A percentile compares a stretch with the other conserved stretches of the same genome.
phyloP scores from a whole-genome alignment of 805 yeast genomes.

The Lachancea dasiensis region DNA sequence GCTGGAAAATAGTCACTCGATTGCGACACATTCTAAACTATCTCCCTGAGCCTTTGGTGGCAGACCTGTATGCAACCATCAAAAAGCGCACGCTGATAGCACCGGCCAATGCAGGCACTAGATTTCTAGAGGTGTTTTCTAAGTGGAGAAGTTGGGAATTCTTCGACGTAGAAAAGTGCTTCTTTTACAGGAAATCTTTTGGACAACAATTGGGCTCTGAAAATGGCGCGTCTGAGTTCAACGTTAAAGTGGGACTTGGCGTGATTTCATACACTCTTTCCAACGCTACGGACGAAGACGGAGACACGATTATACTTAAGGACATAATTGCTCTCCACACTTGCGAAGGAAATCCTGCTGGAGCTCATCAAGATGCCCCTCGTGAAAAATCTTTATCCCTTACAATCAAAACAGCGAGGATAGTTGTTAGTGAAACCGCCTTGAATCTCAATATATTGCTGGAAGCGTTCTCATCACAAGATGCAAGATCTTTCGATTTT shows the following conservation, averaged over 20 bases:
- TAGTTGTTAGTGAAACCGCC: not conserved
- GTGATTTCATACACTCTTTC: slow-evolving; percentile 45
- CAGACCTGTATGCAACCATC: slow-evolving; percentile 30
- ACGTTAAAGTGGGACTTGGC: slow-evolving; percentile 74
- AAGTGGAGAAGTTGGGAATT: slow-evolving; percentile 94
- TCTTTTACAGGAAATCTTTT: slow-evolving; percentile 46
- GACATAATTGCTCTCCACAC: slow-evolving; percentile 1
- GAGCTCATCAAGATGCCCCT: not conserved
- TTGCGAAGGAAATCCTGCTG: not conserved
- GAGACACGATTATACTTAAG: slow-evolving; percentile 9
- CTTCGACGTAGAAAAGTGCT: slow-evolving; percentile 50
- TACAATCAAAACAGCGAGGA: not conserved
- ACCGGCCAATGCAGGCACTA: slow-evolving; percentile 47
- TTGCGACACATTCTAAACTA: slow-evolving; percentile 64
- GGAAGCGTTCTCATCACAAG: not conserved
- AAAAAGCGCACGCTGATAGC: slow-evolving; percentile 35
- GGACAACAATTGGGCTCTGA: too few species aligned
- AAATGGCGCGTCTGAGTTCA: slow-evolving; percentile 1
- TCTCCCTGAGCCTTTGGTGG: slow-evolving; percentile 51
- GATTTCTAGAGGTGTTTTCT: slow-evolving; percentile 54
- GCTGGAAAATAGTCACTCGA: slow-evolving; percentile 83
- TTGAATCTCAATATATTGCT: not conserved
- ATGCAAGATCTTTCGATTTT: too few species aligned
- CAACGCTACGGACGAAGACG: slow-evolving; percentile 4
- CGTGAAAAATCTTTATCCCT: not conserved